Evolutionary conservation across 2,329 filamentous ascomycete species (phyloP), one percentile per base, ranked within the genome.

Genomic region (Waltergamsia citrina): DNA sequence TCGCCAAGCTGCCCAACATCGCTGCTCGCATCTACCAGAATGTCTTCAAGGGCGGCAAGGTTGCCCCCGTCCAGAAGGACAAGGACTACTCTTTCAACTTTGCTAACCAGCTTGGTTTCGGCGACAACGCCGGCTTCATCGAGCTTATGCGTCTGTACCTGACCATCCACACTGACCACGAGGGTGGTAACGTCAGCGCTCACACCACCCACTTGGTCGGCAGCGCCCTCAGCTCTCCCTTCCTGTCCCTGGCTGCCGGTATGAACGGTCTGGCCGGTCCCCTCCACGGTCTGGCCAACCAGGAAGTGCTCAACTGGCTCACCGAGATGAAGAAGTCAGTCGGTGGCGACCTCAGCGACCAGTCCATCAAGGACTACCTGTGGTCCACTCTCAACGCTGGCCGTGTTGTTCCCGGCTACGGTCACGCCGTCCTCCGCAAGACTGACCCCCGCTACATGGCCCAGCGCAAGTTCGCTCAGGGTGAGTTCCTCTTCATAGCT

Each of bases 51-150:
- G 92, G 94, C 58, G 92, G 92, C 70, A 96, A 96, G 81, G 90
- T 98, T 49, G 85, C 86, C 41, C 63, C 87, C 36, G 78, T 94
- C 62, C 81, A 96, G 75, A 93, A 94, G 77, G 90, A 96, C 72
- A 92, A 96, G 84, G 92, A 98, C 62, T 98, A 95, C 74, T 77
- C 81, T 53, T 98, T 82, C 85, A 98, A 98, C 83, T 85, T 98
- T 62, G 88, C 92, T 67, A 96, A 96, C 80, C 87, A 94, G 79
- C 86, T 98, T 52, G 92, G 92, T 55, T 98, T 92, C 62, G 84
- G 84, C 52, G 78, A 82, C 55, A 96, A 98, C 79, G 72, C 77
- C 54, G 90, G 96, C 74, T 98, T 98, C 53, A 71, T 98, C 60
- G 92, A 98, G 80, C 74, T 98, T 52, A 85, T 98, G 81, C 86